These are phyloP conservation scores for Wickerhamomyces xylosicus DNA, from an alignment of 805 yeast species.

Conservation along the genomic window DNA sequence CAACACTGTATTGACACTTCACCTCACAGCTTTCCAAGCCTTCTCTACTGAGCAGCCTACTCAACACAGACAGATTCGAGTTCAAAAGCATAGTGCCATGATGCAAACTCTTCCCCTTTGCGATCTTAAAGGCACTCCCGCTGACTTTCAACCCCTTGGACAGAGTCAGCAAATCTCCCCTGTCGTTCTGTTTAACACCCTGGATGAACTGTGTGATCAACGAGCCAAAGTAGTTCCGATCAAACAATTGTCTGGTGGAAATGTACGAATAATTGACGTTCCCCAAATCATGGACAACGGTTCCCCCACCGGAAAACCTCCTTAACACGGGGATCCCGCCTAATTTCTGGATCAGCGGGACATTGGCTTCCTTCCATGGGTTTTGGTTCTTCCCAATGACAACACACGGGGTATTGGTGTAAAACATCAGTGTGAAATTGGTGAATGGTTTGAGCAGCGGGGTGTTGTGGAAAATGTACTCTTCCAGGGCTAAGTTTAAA, in stretches of 20 bases:
- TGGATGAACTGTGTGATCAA: constrained; percentile 30
- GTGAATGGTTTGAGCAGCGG: constrained; percentile 47
- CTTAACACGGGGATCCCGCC: constrained; percentile 61
- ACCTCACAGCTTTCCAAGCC: constrained; percentile 32
- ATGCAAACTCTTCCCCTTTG: constrained; percentile 76
- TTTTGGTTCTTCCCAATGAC: constrained; percentile 95
- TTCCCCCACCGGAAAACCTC: constrained; percentile 89
- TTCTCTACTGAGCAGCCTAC: constrained; percentile 43
- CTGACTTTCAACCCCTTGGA: constrained; percentile 51
- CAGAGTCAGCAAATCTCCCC: constrained; percentile 69
- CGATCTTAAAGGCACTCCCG: constrained; percentile 88
- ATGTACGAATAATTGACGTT: constrained; percentile 81
- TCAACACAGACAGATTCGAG: constrained; percentile 50
- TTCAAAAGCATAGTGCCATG: constrained; percentile 91
- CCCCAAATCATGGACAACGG: constrained; percentile 90
- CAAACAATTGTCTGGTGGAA: constrained; percentile 56
- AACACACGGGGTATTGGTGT: constrained; percentile 75
- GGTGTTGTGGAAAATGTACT: constrained; percentile 49
- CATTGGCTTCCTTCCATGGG: constrained; percentile 79
- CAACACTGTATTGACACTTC: constrained; percentile 35
- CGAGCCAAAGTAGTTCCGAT: constrained; percentile 28
- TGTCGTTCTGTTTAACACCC: constrained; percentile 42
- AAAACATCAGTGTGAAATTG: constrained; percentile 47
- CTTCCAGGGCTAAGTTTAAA: constrained; percentile 73
- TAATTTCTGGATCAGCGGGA: constrained; percentile 38